phyloP scores from a whole-genome alignment of 441 rosid species.

The Isatis lusitanica region DNA sequence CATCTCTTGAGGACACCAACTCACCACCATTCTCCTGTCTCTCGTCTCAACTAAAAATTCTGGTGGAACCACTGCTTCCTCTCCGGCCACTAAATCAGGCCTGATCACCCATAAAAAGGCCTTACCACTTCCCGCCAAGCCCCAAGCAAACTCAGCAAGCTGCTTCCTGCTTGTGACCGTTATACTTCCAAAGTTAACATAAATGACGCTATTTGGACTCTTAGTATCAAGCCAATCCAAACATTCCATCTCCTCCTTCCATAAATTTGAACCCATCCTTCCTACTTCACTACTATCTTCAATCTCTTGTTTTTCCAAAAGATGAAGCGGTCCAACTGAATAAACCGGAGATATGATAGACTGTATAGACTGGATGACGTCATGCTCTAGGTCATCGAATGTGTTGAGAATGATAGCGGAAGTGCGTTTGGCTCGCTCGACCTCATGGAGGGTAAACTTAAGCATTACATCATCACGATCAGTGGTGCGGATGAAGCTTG shows the following conservation, averaged over 20 bases:
- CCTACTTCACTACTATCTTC: slow-evolving; percentile 10
- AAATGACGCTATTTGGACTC: slow-evolving; percentile 32
- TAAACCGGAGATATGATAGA: slow-evolving; percentile 28
- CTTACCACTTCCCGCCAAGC: slow-evolving; percentile 36
- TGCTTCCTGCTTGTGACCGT: slow-evolving; percentile 30
- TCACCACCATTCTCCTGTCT: slow-evolving; percentile 26
- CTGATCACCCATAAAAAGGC: slow-evolving; percentile 45
- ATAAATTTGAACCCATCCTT: slow-evolving; percentile 31
- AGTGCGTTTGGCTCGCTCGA: slow-evolving; percentile 22
- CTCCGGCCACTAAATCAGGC: slow-evolving; percentile 41
- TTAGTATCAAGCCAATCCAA: slow-evolving; percentile 42
- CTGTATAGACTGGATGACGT: slow-evolving; percentile 18
- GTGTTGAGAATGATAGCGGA: slow-evolving; percentile 43
- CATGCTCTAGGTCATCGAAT: slow-evolving; percentile 36
- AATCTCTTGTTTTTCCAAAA: slow-evolving; percentile 12
- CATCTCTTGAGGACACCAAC: slow-evolving; percentile 51
- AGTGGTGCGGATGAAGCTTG: slow-evolving; percentile 38
- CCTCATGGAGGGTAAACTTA: slow-evolving; percentile 14
- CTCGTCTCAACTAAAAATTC: slow-evolving; percentile 32
- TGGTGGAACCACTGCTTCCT: slow-evolving; percentile 24
- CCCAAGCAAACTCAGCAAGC: slow-evolving; percentile 45
- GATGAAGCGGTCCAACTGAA: slow-evolving; percentile 39
- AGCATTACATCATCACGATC: slow-evolving; percentile 33
- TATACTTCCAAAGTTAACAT: slow-evolving; percentile 47
- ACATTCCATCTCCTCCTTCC: slow-evolving; percentile 42